These are phyloP conservation scores for Bryoglossum gracile DNA, from an alignment of 495 filamentous ascomycete genomes.

Conservation along the genomic window DNA sequence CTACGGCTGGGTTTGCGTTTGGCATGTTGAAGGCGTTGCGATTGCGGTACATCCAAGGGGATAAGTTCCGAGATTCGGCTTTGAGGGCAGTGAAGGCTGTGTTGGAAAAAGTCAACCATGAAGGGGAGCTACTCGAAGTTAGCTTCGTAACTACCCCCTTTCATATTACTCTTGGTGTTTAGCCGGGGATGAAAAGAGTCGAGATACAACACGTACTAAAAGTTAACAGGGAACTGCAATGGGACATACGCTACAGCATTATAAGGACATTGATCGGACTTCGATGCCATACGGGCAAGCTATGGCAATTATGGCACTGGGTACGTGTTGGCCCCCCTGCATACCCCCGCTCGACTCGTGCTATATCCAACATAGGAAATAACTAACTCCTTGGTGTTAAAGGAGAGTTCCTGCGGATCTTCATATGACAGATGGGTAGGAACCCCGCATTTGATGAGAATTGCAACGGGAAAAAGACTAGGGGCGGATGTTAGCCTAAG, in stretches of 20 bases:
- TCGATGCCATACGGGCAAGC: slow-evolving; percentile 75
- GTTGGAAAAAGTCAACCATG: slow-evolving; percentile 47
- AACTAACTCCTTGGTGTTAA: no score
- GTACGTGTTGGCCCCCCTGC: no score
- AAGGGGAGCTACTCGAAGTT: slow-evolving; percentile 59
- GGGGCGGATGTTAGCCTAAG: no score
- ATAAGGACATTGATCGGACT: slow-evolving; percentile 59
- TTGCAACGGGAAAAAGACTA: not conserved
- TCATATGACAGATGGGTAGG: slow-evolving; percentile 32
- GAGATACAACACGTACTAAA: no score
- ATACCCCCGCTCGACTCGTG: no score
- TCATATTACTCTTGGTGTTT: no score
- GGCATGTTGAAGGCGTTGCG: slow-evolving; percentile 64
- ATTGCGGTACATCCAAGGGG: slow-evolving; percentile 52
- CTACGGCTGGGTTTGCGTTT: slow-evolving; percentile 69
- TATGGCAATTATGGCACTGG: slow-evolving; percentile 68
- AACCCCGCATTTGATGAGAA: not conserved
- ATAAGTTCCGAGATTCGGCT: slow-evolving; percentile 36
- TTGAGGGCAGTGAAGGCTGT: slow-evolving; percentile 55
- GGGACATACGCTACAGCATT: slow-evolving; percentile 59
- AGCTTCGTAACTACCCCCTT: no score
- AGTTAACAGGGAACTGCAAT: slow-evolving; percentile 69
- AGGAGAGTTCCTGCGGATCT: slow-evolving; percentile 56
- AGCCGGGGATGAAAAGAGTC: no score
- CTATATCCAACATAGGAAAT: no score